Evolutionary conservation across 129 eudicot genomes (phyloP).

Genomic region (Kitagawia praeruptora): DNA sequence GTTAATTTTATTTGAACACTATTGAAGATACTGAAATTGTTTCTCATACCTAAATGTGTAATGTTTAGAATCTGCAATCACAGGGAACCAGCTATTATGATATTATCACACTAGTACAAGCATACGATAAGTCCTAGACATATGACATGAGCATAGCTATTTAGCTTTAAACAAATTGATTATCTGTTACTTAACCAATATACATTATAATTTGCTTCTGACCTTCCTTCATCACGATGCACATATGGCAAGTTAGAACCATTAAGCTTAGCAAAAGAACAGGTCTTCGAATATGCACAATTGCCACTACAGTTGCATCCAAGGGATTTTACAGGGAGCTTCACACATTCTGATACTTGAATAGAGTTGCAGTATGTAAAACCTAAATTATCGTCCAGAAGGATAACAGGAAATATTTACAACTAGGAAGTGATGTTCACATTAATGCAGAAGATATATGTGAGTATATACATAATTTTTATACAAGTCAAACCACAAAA

Average conservation of each 20-base stretch:
- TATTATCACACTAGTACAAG: too few relatives aligned
- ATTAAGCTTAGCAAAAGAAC: constrained; percentile 79
- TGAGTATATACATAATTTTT: too few relatives aligned
- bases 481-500: background rate
- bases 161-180: too few relatives aligned
- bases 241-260: constrained; percentile 88
- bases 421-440: background rate
- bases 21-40: too few relatives aligned
- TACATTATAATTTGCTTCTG: background rate
- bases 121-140: too few relatives aligned
- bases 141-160: too few relatives aligned
- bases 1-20: too few relatives aligned
- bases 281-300: constrained; percentile 54
- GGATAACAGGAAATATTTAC: background rate
- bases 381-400: constrained; percentile 24
- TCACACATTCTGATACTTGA: constrained; percentile 36
- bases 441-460: too few relatives aligned
- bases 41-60: too few relatives aligned
- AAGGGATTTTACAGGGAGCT: constrained; percentile 34
- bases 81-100: too few relatives aligned
- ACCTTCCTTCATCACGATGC: constrained; percentile 93
- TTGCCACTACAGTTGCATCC: constrained; percentile 72
- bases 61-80: too few relatives aligned
- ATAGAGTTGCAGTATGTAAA: constrained; percentile 43
- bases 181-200: background rate